Conservation (phyloP, 1,139 yeast species). For the Protomyces inundatus region DNA sequence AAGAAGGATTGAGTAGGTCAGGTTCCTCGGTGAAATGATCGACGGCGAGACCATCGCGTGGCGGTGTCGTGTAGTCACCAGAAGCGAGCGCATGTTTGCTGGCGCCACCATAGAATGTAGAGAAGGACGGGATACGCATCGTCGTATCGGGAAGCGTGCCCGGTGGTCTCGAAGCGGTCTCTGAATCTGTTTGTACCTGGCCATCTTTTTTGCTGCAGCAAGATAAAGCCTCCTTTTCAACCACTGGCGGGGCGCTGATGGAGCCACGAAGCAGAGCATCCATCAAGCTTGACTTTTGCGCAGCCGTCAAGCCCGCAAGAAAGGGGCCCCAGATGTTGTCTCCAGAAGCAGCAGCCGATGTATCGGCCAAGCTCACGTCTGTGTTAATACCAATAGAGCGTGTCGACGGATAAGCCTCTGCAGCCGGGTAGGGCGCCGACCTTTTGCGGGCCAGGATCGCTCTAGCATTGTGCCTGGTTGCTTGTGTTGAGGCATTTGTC, state of each 20-base stretch:
- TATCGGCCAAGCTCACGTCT: background rate
- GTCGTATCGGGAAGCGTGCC: background rate
- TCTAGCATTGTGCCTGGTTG: too few species aligned
- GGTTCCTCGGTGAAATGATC: constrained; percentile 10
- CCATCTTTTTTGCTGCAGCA: background rate
- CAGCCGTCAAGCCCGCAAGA: background rate
- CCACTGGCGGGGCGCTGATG: too few species aligned
- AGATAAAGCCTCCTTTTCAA: background rate
- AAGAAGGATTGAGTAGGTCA: constrained; percentile 7
- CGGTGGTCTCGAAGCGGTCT: background rate
- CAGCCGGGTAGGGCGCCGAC: too few species aligned
- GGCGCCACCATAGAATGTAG: constrained; percentile 3
- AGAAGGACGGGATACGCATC: constrained; percentile 4
- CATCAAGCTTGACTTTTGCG: background rate
- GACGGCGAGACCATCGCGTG: background rate
- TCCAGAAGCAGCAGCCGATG: background rate
- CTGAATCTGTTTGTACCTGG: background rate
- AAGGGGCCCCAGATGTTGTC: background rate
- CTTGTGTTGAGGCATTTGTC: too few species aligned
- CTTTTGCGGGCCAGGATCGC: too few species aligned
- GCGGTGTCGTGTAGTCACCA: background rate
- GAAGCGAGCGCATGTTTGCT: background rate
- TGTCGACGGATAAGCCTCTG: background rate
- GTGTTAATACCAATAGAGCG: constrained; percentile 19
- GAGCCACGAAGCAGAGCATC: background rate